A percentile compares a stretch with the other conserved stretches of the same genome.
phyloP scores from a whole-genome alignment of 2,329 filamentous ascomycete species.

The Fusarium newnesense region DNA sequence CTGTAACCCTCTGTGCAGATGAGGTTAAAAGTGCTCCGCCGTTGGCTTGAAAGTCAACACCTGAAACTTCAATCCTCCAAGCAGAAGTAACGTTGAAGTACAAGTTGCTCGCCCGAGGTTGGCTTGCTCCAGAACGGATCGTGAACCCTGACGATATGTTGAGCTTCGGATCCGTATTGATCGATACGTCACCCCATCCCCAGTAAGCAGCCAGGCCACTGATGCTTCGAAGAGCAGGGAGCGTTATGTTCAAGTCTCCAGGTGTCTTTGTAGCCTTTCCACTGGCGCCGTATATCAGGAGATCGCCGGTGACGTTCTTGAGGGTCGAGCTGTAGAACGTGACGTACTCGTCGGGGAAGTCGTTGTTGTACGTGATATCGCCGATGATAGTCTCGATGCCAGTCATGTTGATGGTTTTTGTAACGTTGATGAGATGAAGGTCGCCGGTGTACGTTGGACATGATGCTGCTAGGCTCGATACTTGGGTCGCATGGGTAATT shows the following conservation, averaged over 20 bases:
- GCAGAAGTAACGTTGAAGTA: not conserved
- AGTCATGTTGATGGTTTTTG: not conserved
- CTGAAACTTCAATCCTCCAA: not conserved
- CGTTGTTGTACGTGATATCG: not conserved
- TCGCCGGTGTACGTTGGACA: not conserved
- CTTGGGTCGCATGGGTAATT: not conserved
- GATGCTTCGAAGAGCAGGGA: fast-evolving
- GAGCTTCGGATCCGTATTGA: not conserved
- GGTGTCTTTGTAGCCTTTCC: fast-evolving
- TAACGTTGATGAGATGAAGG: not conserved
- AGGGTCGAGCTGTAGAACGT: not conserved
- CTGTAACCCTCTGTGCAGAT: not conserved
- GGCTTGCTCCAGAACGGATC: not conserved
- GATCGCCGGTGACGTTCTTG: not conserved
- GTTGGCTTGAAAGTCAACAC: not conserved
- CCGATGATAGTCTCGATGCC: not conserved
- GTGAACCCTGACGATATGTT: fast-evolving
- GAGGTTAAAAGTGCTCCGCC: not conserved
- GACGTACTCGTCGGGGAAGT: not conserved
- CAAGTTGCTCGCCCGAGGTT: fast-evolving
- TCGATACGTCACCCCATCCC: not conserved
- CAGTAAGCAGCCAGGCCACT: fast-evolving
- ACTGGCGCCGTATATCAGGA: fast-evolving
- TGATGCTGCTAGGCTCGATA: not conserved
- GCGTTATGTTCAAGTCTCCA: not conserved